A percentile compares a stretch with the other conserved stretches of the same genome.
These are phyloP conservation scores for Xylaria sp. DNA, from an alignment of 495 filamentous ascomycete species.

Conservation along the genomic window DNA sequence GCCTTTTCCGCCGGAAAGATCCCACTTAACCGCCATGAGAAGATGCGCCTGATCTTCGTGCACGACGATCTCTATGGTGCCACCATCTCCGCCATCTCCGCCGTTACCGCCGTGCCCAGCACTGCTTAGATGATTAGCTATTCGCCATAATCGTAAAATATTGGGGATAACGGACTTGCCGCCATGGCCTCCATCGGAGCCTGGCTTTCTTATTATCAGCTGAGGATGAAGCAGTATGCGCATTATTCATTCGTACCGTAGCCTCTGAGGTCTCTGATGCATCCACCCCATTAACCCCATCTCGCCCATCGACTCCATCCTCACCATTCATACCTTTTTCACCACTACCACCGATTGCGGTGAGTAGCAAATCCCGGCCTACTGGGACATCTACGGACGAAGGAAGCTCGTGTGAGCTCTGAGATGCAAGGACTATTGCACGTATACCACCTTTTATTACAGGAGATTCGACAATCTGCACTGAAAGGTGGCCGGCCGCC, in stretches of 20 bases:
- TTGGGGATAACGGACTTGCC: slow-evolving; percentile 39
- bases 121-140: slow-evolving; percentile 36
- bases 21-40: slow-evolving; percentile 42
- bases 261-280: slow-evolving; percentile 40
- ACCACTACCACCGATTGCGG: slow-evolving; percentile 28
- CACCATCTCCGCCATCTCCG: slow-evolving; percentile 34
- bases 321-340: slow-evolving; percentile 45
- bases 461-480: slow-evolving; percentile 37
- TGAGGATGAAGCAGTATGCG: slow-evolving; percentile 4
- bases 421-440: slow-evolving; percentile 16
- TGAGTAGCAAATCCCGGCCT: slow-evolving; percentile 13
- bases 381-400: slow-evolving; percentile 4
- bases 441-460: slow-evolving; percentile 36
- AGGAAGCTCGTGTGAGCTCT: slow-evolving; percentile 12
- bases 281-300: slow-evolving; percentile 41
- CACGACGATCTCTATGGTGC: slow-evolving; percentile 33
- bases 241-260: slow-evolving; percentile 37
- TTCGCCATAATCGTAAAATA: slow-evolving; percentile 2
- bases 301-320: slow-evolving; percentile 43
- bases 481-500: slow-evolving; percentile 33
- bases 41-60: slow-evolving; percentile 22
- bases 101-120: slow-evolving; percentile 35
- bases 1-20: slow-evolving; percentile 39
- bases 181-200: slow-evolving; percentile 43
- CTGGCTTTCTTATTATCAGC: slow-evolving; percentile 21